Conservation (phyloP, 108 stramenopile species). For the Cyclotella sp. region DNA sequence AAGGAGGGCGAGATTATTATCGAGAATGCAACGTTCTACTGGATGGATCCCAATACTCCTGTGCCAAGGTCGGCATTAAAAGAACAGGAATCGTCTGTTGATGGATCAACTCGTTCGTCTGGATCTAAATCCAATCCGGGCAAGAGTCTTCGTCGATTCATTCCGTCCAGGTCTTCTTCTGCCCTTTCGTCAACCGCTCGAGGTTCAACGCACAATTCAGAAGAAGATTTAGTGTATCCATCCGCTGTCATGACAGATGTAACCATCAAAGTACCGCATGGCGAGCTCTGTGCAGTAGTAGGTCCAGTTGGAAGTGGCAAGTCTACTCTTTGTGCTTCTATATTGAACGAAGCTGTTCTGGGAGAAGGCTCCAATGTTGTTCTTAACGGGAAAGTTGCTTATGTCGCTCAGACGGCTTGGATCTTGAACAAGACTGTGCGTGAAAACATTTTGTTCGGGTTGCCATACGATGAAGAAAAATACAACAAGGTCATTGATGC, state of each 20-base stretch:
- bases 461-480: slow-evolving; percentile 71
- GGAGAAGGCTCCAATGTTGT: slow-evolving; percentile 47
- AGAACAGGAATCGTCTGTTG: slow-evolving; percentile 16
- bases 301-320: slow-evolving; percentile 90
- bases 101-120: slow-evolving; percentile 22
- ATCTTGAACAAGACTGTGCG: slow-evolving; percentile 91
- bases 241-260: slow-evolving; percentile 56
- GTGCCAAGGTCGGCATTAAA: slow-evolving; percentile 31
- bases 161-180: neutral
- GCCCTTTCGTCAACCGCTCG: neutral
- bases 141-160: neutral
- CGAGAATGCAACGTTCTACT: slow-evolving; percentile 69
- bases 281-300: slow-evolving; percentile 85
- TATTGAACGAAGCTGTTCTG: slow-evolving; percentile 82
- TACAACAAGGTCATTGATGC: slow-evolving; percentile 80
- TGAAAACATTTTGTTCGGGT: slow-evolving; percentile 94
- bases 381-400: slow-evolving; percentile 73
- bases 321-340: slow-evolving; percentile 69
- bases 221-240: slow-evolving; percentile 49
- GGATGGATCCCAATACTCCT: slow-evolving; percentile 67
- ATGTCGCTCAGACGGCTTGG: slow-evolving; percentile 92
- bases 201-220: slow-evolving; percentile 11
- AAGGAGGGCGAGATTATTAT: slow-evolving; percentile 56
- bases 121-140: neutral
- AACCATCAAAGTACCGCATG: slow-evolving; percentile 55